These are phyloP conservation scores for Alternaria gansuensis DNA, from an alignment of 2,329 filamentous ascomycete genomes.

Conservation along the genomic window DNA sequence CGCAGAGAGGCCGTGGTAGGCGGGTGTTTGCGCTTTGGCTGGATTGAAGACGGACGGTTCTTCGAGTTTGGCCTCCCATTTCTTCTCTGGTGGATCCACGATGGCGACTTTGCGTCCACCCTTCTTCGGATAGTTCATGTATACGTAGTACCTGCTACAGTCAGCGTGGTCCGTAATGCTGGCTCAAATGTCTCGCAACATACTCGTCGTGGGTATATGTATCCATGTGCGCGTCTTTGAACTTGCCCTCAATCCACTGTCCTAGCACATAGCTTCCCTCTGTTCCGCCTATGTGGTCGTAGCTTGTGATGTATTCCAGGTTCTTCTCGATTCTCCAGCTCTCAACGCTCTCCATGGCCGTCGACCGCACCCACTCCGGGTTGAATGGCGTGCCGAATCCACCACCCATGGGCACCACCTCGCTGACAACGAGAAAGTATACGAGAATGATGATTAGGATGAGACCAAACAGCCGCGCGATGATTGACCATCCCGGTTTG, in stretches of 20 bases:
- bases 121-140: conserved; percentile 86
- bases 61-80: conserved; percentile 84
- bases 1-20: conserved; percentile 90
- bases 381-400: conserved; percentile 73
- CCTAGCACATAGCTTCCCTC: conserved; percentile 89
- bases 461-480: conserved; percentile 78
- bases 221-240: conserved; percentile 76
- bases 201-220: conserved; percentile 75
- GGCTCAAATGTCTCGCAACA: conserved; percentile 20
- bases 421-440: conserved; percentile 85
- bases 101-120: conserved; percentile 84
- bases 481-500: conserved; percentile 67
- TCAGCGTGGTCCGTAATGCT: conserved; percentile 25
- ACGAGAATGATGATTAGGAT: conserved; percentile 78
- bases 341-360: conserved; percentile 78
- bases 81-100: conserved; percentile 71
- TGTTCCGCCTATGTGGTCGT: conserved; percentile 92
- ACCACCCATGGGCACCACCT: conserved; percentile 76
- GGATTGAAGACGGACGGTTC: conserved; percentile 76
- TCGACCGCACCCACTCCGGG: conserved; percentile 79
- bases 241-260: conserved; percentile 82
- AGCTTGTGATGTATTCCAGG: conserved; percentile 78
- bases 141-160: conserved; percentile 72
- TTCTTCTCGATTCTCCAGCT: conserved; percentile 70
- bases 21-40: conserved; percentile 69